Conservation (phyloP, 1,284 basidiomycete genomes). For the Malassezia brasiliensis region DNA sequence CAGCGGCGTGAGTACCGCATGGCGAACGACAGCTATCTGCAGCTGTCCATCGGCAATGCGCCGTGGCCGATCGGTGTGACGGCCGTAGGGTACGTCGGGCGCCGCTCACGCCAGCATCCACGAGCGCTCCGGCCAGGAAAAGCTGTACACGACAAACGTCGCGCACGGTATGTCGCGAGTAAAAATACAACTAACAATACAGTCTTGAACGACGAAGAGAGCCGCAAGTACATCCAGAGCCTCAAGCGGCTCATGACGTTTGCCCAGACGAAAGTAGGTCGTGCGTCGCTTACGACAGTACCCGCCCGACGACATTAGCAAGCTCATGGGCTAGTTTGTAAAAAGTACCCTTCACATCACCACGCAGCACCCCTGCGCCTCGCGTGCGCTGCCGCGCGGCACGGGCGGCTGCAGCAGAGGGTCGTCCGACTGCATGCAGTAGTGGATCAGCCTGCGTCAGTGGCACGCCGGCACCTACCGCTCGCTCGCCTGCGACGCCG, state of each 20-base stretch:
- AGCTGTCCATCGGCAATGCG: slow-evolving; percentile 92
- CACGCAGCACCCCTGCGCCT: not conserved
- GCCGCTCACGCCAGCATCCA: slow-evolving; percentile 63
- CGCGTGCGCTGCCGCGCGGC: not conserved
- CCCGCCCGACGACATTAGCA: slow-evolving; percentile 14
- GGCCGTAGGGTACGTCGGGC: slow-evolving; percentile 69
- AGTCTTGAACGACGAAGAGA: slow-evolving; percentile 96
- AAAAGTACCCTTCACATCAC: not conserved
- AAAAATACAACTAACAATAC: not conserved
- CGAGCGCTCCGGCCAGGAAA: slow-evolving; percentile 90
- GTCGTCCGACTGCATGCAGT: not conserved
- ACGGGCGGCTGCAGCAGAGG: not conserved
- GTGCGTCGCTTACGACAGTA: slow-evolving; percentile 3
- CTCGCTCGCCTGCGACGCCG: slow-evolving; percentile 3
- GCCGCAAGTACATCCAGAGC: slow-evolving; percentile 96
- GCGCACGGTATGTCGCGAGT: slow-evolving; percentile 57
- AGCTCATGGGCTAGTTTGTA: slow-evolving; percentile 14
- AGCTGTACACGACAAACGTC: slow-evolving; percentile 90
- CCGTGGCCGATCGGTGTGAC: slow-evolving; percentile 99
- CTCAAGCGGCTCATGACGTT: slow-evolving; percentile 63
- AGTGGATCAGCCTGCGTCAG: slow-evolving; percentile 7
- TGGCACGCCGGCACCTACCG: not conserved
- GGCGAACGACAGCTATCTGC: slow-evolving; percentile 93
- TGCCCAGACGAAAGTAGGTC: slow-evolving; percentile 26
- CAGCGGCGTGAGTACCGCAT: slow-evolving; percentile 85